phyloP scores from a whole-genome alignment of 164 flowering plant genomes.

The Vitis rupestris region DNA sequence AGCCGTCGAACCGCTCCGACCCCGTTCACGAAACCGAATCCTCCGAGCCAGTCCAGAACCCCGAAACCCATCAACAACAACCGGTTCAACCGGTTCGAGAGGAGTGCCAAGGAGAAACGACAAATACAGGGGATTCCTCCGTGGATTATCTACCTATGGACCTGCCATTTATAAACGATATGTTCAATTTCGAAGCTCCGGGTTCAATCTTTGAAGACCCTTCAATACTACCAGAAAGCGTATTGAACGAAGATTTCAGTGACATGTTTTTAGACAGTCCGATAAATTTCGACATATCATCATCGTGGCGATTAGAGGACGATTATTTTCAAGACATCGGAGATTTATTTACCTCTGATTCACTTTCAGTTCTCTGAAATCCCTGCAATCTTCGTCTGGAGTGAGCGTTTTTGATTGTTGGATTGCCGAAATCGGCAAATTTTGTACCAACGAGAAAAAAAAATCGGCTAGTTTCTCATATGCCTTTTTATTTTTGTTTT shows the following conservation, averaged over 20 bases:
- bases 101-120: constrained; percentile 21
- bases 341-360: constrained; percentile 33
- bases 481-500: background rate
- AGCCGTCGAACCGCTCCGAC: background rate
- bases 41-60: constrained; percentile 6
- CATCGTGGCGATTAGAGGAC: constrained; percentile 31
- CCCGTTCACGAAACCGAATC: background rate
- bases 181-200: constrained; percentile 28
- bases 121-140: background rate
- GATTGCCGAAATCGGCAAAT: constrained; percentile 27
- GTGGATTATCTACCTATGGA: constrained; percentile 34
- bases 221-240: background rate
- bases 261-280: constrained; percentile 21
- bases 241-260: constrained; percentile 19
- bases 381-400: no score
- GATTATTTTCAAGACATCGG: constrained; percentile 47
- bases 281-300: constrained; percentile 16
- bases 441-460: constrained; percentile 25
- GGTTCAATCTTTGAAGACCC: constrained; percentile 25
- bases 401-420: constrained; percentile 1
- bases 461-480: background rate
- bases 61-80: constrained; percentile 4
- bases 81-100: background rate
- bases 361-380: constrained; percentile 26
- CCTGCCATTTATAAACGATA: constrained; percentile 27